Evolutionary conservation across 2,329 filamentous ascomycete species (phyloP).

Genomic region (Ceratocystiopsis minuta): DNA sequence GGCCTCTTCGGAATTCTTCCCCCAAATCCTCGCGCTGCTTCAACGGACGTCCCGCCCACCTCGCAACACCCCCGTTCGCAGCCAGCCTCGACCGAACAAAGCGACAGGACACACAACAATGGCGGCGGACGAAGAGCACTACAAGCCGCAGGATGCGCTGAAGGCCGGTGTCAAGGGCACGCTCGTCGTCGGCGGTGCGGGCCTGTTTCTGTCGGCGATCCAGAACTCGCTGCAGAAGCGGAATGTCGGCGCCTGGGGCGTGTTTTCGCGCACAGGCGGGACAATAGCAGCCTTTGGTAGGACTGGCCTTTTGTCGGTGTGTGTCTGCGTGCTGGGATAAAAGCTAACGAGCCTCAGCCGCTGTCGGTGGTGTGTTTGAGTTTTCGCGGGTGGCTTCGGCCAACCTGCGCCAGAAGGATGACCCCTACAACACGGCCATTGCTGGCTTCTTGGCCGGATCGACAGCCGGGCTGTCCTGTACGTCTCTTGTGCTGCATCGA

Average conservation of each 20-base stretch:
- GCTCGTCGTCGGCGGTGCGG: slow-evolving; percentile 36
- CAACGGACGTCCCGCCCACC: neutral
- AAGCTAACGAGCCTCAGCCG: slow-evolving; percentile 27
- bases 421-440: slow-evolving; percentile 54
- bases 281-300: slow-evolving; percentile 52
- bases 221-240: slow-evolving; percentile 73
- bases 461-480: slow-evolving; percentile 56
- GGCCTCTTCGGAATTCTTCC: neutral
- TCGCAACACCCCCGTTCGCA: too few species aligned
- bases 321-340: neutral
- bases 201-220: slow-evolving; percentile 36
- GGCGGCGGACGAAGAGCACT: slow-evolving; percentile 3
- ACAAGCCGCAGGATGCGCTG: slow-evolving; percentile 36
- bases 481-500: slow-evolving; percentile 12
- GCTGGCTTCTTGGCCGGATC: slow-evolving; percentile 63
- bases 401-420: slow-evolving; percentile 74
- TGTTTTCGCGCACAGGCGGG: slow-evolving; percentile 63
- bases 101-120: too few species aligned
- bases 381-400: slow-evolving; percentile 62
- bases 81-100: too few species aligned
- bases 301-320: neutral
- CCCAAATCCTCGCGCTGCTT: slow-evolving; percentile 1
- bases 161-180: slow-evolving; percentile 33
- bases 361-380: slow-evolving; percentile 55
- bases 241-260: slow-evolving; percentile 64